Evolutionary conservation across 257 asterid genomes (phyloP), one percentile per base, ranked within the genome.

Genomic region (Solanum tarapatanum): DNA sequence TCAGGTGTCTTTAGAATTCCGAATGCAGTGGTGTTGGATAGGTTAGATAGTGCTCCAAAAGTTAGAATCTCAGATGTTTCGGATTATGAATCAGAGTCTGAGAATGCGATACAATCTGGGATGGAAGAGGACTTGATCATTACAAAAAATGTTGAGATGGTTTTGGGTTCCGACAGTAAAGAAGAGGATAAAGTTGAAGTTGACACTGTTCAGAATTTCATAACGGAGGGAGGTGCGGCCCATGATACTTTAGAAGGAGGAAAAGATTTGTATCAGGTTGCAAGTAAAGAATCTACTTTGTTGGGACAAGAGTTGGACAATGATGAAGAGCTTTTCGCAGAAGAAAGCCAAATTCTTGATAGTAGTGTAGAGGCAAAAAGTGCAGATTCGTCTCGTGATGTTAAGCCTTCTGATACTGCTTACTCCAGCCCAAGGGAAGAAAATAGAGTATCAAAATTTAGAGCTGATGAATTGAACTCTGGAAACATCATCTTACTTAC

Each of bases 31-130:
- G 83, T 88, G 91, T 72, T 84, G 86, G 92, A 45, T 85, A 92
- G 92, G 87, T 37, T 91, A 74, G 41, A 87, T 83, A 88, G 92
- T 90, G 90, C 92, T 64, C 96, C 92, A 8, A 93, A 90, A 91
- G 95, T 93, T 55, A 89, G 92, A 88, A 75, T 89, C 30, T 75
- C 60, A 39, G 95, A 89, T 87, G 82, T 45, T 60, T 93, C 87
- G 85, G 94, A 89, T 90, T 93, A 72, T 24, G 91, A 88, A 62
- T 89, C 84, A 23, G 55, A 68, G 41, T 88, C 84, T 88, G 92
- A 88, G 21, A 79, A 70, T 66, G 69, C 68, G 32, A 88, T 90
- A 24, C 92, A 92, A 72, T 83, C 87, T 86, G 93, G 91, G 91
- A 84, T 89, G 87, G 87, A n/a, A 87, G 91, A 88, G 92, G 92